A percentile compares a stretch with the other conserved stretches of the same genome.
Evolutionary conservation across 1,139 yeast species (phyloP).

Genomic region (Blastobotrys serpentis): DNA sequence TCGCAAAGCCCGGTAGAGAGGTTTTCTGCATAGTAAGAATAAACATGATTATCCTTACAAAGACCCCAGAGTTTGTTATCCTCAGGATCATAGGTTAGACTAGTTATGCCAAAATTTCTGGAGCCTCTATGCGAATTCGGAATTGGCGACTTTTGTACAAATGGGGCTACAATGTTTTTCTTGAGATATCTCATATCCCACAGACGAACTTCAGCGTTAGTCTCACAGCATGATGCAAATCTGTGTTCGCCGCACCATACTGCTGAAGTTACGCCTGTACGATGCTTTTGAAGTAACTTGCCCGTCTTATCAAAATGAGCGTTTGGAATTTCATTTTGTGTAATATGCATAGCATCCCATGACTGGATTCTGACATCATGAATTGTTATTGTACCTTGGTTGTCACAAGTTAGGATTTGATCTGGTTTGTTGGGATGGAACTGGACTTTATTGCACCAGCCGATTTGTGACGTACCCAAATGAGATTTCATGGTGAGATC

Average conservation of each 20-base stretch:
- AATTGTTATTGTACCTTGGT: background rate
- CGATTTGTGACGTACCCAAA: background rate
- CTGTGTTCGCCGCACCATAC: constrained; percentile 12
- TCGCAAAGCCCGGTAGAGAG: constrained; percentile 20
- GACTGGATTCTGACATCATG: background rate
- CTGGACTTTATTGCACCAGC: background rate
- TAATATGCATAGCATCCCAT: background rate
- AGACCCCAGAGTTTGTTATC: constrained; percentile 28
- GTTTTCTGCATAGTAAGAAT: constrained; percentile 19
- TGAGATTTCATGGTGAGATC: background rate
- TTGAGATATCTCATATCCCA: constrained; percentile 15
- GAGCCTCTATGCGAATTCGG: background rate
- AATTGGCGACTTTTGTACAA: constrained; percentile 1
- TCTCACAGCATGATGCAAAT: constrained; percentile 12
- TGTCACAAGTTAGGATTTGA: constrained; percentile 4
- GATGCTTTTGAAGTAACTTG: background rate
- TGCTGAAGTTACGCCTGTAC: constrained; percentile 12
- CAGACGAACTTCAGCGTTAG: constrained; percentile 14
- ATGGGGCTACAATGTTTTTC: constrained; percentile 5
- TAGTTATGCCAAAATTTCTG: constrained; percentile 23
- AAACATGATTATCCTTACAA: constrained; percentile 24
- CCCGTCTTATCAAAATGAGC: constrained; percentile 3
- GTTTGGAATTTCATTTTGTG: constrained; percentile 3
- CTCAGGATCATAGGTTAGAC: constrained; percentile 25
- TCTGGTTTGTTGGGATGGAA: background rate